phyloP scores from a whole-genome alignment of 2,329 filamentous ascomycete genomes.

The Rutstroemia sp. region DNA sequence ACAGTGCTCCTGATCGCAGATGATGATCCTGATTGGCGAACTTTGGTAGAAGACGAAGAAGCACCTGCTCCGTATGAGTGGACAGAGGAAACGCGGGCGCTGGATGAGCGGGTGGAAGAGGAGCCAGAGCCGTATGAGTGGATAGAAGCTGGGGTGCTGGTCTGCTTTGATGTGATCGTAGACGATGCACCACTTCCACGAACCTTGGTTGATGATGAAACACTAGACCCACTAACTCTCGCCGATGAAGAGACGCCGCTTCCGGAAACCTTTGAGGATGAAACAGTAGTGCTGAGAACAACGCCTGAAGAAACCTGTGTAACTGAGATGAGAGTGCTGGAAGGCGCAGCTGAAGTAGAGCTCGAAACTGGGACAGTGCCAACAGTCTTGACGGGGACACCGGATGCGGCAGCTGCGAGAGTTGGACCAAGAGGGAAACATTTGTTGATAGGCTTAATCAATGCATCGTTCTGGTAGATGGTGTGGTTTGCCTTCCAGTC shows the following conservation, averaged over 20 bases:
- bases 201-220: not conserved
- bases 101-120: not conserved
- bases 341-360: not conserved
- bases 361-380: slow-evolving; percentile 1
- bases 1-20: not conserved
- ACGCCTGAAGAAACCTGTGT: not conserved
- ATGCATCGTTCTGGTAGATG: not conserved
- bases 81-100: not conserved
- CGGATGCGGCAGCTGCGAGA: not conserved
- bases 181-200: not conserved
- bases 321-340: not conserved
- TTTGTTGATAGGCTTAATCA: slow-evolving; percentile 5
- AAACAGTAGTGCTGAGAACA: not conserved
- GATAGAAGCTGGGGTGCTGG: not conserved
- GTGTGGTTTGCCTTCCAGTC: not conserved
- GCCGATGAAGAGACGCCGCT: not conserved
- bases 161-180: no score
- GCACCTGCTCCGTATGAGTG: not conserved
- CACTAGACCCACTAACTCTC: not conserved
- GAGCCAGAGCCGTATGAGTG: not conserved
- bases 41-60: not conserved
- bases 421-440: slow-evolving; percentile 7
- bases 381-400: slow-evolving; percentile 5
- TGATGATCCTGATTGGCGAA: not conserved
- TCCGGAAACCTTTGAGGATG: not conserved